A percentile compares a stretch with the other conserved stretches of the same genome.
Conservation (phyloP, 495 filamentous ascomycete species). For the Thermothielavioides terrestris region DNA sequence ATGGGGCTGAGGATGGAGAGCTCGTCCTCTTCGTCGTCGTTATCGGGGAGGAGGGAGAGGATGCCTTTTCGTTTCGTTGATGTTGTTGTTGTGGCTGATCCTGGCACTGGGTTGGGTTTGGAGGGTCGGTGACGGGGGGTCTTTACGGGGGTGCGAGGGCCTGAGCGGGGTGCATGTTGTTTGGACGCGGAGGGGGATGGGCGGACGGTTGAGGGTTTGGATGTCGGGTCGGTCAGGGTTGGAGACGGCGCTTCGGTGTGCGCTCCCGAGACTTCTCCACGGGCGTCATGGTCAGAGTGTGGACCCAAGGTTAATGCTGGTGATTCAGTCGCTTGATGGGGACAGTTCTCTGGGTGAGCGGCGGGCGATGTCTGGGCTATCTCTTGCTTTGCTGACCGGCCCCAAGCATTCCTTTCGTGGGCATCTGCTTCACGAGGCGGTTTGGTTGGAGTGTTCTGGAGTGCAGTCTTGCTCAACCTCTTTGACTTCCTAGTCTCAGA, state of each 20-base stretch:
- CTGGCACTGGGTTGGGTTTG: neutral
- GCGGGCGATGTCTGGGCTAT: constrained; percentile 3
- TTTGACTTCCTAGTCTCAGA: neutral
- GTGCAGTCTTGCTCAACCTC: neutral
- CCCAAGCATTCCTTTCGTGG: neutral
- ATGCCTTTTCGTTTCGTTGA: constrained; percentile 4
- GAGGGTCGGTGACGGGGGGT: neutral
- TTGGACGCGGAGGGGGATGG: neutral
- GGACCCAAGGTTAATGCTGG: neutral
- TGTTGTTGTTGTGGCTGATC: neutral
- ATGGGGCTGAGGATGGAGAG: constrained; percentile 26
- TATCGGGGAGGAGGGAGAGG: constrained; percentile 19
- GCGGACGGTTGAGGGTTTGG: neutral
- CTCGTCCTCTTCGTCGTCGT: constrained; percentile 24
- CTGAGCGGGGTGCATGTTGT: neutral
- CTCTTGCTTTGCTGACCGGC: neutral
- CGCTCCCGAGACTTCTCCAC: neutral
- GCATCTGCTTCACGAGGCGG: neutral
- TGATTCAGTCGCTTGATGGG: neutral
- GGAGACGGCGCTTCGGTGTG: neutral
- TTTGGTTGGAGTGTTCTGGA: neutral
- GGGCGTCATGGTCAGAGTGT: neutral
- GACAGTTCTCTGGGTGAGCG: neutral
- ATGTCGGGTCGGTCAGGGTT: constrained; percentile 3
- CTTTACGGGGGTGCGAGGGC: neutral